These are phyloP conservation scores for Globisporangium nagaii DNA, from an alignment of 352 stramenopile genomes.

Conservation along the genomic window DNA sequence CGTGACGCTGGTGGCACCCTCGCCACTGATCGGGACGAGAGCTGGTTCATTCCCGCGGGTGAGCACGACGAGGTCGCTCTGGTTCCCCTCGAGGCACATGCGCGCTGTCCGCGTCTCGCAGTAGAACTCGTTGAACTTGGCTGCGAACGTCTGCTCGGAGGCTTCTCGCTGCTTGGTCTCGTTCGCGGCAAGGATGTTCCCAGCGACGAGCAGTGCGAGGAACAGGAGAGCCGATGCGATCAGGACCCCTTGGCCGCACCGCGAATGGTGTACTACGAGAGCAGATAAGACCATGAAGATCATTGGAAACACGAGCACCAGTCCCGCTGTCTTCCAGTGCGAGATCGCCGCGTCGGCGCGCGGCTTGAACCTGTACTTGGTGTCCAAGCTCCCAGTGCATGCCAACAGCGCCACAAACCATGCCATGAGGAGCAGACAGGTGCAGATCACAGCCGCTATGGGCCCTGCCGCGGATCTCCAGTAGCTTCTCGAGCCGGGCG, in stretches of 20 bases:
- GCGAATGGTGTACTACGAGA: no score
- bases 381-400: not conserved
- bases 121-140: conserved; percentile 7
- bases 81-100: not conserved
- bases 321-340: not conserved
- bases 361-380: not conserved
- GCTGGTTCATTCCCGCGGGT: not conserved
- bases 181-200: not conserved
- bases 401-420: not conserved
- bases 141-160: not conserved
- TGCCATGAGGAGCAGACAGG: not conserved
- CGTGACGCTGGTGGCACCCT: no score
- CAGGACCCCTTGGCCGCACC: not conserved
- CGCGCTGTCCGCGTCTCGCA: not conserved
- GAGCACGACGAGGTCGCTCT: not conserved
- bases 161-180: not conserved
- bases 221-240: not conserved
- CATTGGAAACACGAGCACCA: not conserved
- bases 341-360: no score
- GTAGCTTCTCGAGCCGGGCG: no score
- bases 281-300: not conserved
- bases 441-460: not conserved
- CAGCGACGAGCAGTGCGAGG: not conserved
- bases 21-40: no score
- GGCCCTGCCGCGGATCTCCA: not conserved